Evolutionary conservation across 495 filamentous ascomycete species (phyloP).

Genomic region (Penicillium simplicissimum): DNA sequence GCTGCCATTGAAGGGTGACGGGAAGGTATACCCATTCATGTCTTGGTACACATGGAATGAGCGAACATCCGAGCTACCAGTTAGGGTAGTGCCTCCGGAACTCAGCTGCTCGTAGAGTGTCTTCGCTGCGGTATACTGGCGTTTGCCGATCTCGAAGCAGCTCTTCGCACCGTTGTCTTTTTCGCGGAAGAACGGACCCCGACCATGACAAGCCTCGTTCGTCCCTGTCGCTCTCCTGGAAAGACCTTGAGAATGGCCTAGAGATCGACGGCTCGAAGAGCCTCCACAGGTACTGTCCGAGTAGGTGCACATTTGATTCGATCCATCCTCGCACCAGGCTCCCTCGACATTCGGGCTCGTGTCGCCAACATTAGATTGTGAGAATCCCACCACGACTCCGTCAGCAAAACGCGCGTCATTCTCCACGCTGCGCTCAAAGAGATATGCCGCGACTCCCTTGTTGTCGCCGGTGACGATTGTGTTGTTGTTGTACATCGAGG

Average conservation of each 20-base stretch:
- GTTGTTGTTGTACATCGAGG: constrained; percentile 89
- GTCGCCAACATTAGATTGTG: constrained; percentile 92
- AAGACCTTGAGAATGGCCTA: background rate
- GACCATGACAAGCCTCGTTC: constrained; percentile 77
- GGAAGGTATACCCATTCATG: constrained; percentile 72
- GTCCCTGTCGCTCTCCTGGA: constrained; percentile 25
- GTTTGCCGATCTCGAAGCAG: constrained; percentile 71
- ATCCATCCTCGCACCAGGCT: constrained; percentile 77
- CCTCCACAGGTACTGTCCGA: constrained; percentile 80
- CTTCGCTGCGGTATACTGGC: constrained; percentile 65
- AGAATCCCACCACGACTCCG: constrained; percentile 90
- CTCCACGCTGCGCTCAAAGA: constrained; percentile 74
- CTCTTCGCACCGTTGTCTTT: constrained; percentile 70
- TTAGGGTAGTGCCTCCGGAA: constrained; percentile 43
- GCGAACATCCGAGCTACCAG: constrained; percentile 60
- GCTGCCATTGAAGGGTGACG: constrained; percentile 70
- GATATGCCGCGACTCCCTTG: constrained; percentile 87
- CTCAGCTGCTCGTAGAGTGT: constrained; percentile 58
- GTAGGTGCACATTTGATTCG: constrained; percentile 65
- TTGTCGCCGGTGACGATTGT: constrained; percentile 92
- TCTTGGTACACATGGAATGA: constrained; percentile 76
- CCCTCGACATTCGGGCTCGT: constrained; percentile 88
- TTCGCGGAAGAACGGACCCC: constrained; percentile 76
- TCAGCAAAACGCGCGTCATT: constrained; percentile 53
- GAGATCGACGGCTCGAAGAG: background rate